phyloP scores from a whole-genome alignment of 23 red algal genomes.

The Chondrus crispus region DNA sequence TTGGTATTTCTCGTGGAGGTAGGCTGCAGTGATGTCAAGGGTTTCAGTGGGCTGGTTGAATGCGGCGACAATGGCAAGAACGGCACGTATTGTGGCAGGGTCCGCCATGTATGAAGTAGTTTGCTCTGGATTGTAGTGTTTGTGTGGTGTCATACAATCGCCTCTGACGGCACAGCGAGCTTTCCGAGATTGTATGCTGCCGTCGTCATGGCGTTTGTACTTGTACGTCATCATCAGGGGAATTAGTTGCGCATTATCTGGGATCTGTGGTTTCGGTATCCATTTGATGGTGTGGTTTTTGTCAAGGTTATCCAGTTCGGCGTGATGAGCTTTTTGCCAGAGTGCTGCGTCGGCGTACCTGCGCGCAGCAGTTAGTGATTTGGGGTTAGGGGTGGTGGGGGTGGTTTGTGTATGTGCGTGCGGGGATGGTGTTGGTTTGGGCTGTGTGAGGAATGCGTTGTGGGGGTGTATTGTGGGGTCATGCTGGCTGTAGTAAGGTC shows the following conservation, averaged over 20 bases:
- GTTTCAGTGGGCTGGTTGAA: not conserved
- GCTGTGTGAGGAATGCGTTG: no score
- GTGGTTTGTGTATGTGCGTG: no score
- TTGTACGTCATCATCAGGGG: conserved; percentile 1
- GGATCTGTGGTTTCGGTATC: not conserved
- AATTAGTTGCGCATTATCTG: not conserved
- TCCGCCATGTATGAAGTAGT: not conserved
- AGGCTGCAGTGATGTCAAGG: not conserved
- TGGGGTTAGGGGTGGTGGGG: not conserved
- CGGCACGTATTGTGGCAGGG: not conserved
- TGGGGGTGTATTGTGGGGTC: no score
- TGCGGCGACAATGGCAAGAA: not conserved
- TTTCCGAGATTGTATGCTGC: not conserved
- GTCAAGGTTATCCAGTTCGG: not conserved
- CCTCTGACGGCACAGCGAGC: conserved; percentile 8
- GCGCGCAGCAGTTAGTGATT: not conserved
- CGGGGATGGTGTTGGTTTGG: no score
- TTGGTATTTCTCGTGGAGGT: not conserved
- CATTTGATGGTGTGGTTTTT: not conserved
- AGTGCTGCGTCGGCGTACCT: not conserved
- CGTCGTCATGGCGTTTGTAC: not conserved
- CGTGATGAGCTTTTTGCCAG: not conserved
- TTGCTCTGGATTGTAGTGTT: not conserved
- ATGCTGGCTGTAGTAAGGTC: no score
- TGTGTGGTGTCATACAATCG: not conserved